A percentile compares a stretch with the other conserved stretches of the same genome.
Evolutionary conservation across 805 yeast species (phyloP).

Genomic region (Kodamaea hsintzibuensis): DNA sequence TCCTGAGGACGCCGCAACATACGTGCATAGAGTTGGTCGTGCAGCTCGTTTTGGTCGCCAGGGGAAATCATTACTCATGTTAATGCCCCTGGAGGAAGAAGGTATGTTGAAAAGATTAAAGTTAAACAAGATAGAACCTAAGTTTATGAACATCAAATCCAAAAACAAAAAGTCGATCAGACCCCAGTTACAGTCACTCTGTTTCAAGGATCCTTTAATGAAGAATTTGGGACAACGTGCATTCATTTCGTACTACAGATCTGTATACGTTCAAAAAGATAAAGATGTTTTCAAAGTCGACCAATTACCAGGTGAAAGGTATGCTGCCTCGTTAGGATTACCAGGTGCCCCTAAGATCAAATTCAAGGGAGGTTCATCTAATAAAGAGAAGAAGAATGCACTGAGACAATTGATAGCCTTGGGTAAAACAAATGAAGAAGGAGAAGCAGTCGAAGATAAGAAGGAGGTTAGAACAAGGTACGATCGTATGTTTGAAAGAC

Average conservation of each 20-base stretch:
- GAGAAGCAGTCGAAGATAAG: conserved; percentile 55
- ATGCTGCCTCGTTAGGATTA: conserved; percentile 84
- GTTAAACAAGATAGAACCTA: conserved; percentile 65
- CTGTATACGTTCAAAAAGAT: conserved; percentile 83
- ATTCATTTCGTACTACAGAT: conserved; percentile 85
- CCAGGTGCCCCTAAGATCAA: conserved; percentile 97
- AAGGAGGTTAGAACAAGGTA: conserved; percentile 75
- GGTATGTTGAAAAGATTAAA: conserved; percentile 67
- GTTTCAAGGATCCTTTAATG: conserved; percentile 88
- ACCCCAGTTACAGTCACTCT: conserved; percentile 82
- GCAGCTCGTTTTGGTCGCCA: conserved; percentile 83
- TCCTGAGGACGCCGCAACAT: conserved; percentile 87
- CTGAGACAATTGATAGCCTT: conserved; percentile 68
- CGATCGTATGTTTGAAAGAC: conserved; percentile 93
- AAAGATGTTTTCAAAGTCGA: conserved; percentile 81
- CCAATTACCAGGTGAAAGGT: conserved; percentile 75
- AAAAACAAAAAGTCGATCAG: conserved; percentile 73
- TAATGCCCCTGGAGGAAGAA: conserved; percentile 81
- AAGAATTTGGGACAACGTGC: conserved; percentile 96
- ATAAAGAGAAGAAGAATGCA: conserved; percentile 76
- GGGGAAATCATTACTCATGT: conserved; percentile 80
- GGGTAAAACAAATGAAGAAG: conserved; percentile 51
- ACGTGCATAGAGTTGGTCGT: conserved; percentile 89
- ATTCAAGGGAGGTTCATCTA: conserved; percentile 55
- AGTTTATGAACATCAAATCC: conserved; percentile 71